Conservation (phyloP, 2,329 filamentous ascomycete species). For the Curvularia verruculosa region DNA sequence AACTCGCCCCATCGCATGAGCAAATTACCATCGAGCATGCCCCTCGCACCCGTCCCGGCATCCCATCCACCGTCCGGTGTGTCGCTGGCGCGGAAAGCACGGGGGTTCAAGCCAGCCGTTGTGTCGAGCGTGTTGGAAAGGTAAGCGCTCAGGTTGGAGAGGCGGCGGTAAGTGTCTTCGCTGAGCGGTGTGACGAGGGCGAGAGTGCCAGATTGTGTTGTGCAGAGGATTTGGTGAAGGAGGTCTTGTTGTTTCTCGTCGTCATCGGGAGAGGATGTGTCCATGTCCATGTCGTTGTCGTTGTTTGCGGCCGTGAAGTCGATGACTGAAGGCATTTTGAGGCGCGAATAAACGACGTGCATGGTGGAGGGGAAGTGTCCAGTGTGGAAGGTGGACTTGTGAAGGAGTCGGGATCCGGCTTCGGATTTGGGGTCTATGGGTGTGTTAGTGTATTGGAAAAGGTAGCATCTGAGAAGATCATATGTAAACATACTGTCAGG, state of each 20-base stretch:
- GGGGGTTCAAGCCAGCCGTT: constrained; percentile 80
- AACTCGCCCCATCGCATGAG: constrained; percentile 78
- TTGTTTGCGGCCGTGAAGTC: constrained; percentile 36
- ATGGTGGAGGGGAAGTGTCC: constrained; percentile 79
- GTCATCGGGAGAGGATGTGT: background rate
- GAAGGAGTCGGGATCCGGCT: constrained; percentile 84
- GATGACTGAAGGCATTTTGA: constrained; percentile 52
- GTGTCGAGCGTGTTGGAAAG: constrained; percentile 77
- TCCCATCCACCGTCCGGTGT: constrained; percentile 32
- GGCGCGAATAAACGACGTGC: constrained; percentile 73
- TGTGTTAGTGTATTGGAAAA: constrained; percentile 3
- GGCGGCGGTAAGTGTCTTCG: constrained; percentile 81
- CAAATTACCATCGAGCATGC: constrained; percentile 79
- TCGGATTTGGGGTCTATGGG: constrained; percentile 84
- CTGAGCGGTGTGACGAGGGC: constrained; percentile 77
- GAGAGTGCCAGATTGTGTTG: constrained; percentile 70
- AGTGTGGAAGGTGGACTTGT: constrained; percentile 85
- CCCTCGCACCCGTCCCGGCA: constrained; percentile 59
- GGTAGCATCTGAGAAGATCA: background rate
- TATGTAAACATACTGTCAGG: constrained; percentile 74
- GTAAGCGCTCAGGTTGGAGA: constrained; percentile 81
- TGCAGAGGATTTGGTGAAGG: constrained; percentile 42
- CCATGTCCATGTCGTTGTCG: constrained; percentile 17
- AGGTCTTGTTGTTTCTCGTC: constrained; percentile 5
- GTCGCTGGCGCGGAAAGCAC: constrained; percentile 70